Percentiles rank a stretch among this genome's conserved stretches.
These are phyloP conservation scores for Bromus sterilis DNA, from an alignment of 176 grass and related monocot genomes.

Conservation along the genomic window DNA sequence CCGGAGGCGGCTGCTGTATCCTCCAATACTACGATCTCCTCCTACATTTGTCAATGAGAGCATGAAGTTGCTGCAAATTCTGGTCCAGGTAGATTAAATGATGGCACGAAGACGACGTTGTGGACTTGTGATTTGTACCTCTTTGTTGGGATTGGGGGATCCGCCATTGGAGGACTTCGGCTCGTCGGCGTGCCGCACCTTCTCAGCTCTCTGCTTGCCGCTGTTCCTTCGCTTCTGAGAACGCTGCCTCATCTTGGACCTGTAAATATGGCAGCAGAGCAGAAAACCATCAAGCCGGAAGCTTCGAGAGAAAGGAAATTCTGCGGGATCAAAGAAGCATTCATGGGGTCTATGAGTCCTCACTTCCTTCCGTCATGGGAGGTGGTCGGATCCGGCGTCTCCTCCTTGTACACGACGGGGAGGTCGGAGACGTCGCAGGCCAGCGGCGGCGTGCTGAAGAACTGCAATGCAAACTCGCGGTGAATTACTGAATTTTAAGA, in stretches of 20 bases:
- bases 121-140: not conserved
- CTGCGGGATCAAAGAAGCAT: not conserved
- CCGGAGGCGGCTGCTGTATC: not conserved
- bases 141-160: not conserved
- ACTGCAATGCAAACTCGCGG: conserved; percentile 10
- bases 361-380: conserved; percentile 29
- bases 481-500: not conserved
- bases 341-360: not conserved
- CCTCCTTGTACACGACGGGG: conserved; percentile 41
- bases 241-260: conserved; percentile 1
- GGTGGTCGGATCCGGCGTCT: not conserved
- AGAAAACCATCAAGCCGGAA: not conserved
- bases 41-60: not conserved
- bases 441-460: conserved; percentile 34
- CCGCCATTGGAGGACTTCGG: not conserved
- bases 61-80: not conserved
- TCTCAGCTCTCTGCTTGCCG: not conserved
- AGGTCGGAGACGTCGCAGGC: conserved; percentile 34
- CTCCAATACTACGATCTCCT: not conserved
- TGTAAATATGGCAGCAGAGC: not conserved
- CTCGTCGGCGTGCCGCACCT: not conserved
- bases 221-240: conserved; percentile 15
- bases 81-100: not conserved
- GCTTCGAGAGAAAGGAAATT: not conserved
- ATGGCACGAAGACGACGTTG: too few species aligned